A percentile compares a stretch with the other conserved stretches of the same genome.
These are phyloP conservation scores for Aspergillus fumigatus DNA, from an alignment of 2,329 filamentous ascomycete genomes.

Conservation along the genomic window DNA sequence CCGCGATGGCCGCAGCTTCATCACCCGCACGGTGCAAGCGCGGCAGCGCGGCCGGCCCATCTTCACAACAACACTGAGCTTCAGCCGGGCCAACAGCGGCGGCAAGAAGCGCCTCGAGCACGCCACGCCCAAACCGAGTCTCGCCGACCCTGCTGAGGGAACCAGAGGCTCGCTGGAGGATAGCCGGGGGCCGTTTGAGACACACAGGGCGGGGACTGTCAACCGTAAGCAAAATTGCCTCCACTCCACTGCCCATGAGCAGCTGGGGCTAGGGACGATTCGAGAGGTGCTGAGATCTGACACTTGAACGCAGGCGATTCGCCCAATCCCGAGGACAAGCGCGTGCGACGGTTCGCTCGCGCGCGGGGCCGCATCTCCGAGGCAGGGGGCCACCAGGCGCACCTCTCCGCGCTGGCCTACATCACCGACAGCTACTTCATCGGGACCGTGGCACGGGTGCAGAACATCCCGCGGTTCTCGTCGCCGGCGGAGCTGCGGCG, in stretches of 20 bases:
- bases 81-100: conserved; percentile 59
- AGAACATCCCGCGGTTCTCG: conserved; percentile 72
- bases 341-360: conserved; percentile 53
- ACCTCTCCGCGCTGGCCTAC: conserved; percentile 85
- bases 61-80: conserved; percentile 92
- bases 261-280: neutral
- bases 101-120: conserved; percentile 60
- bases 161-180: conserved; percentile 19
- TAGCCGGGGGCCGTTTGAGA: conserved; percentile 53
- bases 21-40: conserved; percentile 93
- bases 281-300: neutral
- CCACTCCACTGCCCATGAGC: neutral
- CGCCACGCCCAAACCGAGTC: conserved; percentile 55
- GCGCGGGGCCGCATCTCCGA: conserved; percentile 64
- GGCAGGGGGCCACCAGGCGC: conserved; percentile 70
- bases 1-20: conserved; percentile 82
- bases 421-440: conserved; percentile 93
- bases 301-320: conserved; percentile 33
- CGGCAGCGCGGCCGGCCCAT: conserved; percentile 82
- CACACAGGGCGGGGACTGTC: conserved; percentile 52
- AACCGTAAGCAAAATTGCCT: conserved; percentile 42
- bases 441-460: conserved; percentile 76
- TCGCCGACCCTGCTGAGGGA: conserved; percentile 25
- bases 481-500: conserved; percentile 43
- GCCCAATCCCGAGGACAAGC: conserved; percentile 59